A percentile compares a stretch with the other conserved stretches of the same genome.
Evolutionary conservation across 2,329 filamentous ascomycete genomes (phyloP).

Genomic region (Raffaelea ambrosiae): DNA sequence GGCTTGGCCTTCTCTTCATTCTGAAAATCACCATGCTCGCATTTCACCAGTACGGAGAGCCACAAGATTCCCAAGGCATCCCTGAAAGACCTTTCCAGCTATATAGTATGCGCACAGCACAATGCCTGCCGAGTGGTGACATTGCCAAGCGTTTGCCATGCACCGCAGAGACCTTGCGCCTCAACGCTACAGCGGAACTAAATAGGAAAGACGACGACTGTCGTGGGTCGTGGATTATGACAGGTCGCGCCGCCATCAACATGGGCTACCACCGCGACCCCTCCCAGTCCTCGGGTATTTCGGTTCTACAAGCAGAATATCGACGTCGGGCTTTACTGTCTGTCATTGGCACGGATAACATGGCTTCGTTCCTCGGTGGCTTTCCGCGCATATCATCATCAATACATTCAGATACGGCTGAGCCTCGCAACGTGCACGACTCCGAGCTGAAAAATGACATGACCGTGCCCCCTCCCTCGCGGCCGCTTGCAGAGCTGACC

Average conservation of each 20-base stretch:
- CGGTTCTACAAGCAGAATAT: neutral
- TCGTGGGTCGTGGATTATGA: constrained; percentile 2
- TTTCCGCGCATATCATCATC: constrained; percentile 1
- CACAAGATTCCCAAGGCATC: neutral
- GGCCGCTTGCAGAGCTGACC: neutral
- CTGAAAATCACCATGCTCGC: constrained; percentile 3
- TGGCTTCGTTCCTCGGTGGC: neutral
- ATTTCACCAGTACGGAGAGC: constrained; percentile 2
- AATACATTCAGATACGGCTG: neutral
- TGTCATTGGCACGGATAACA: neutral
- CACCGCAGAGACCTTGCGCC: constrained; percentile 1
- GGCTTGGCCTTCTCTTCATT: constrained; percentile 2
- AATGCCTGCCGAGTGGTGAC: constrained; percentile 4
- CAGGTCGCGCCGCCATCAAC: constrained; percentile 1
- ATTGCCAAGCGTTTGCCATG: constrained; percentile 2
- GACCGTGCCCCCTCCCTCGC: neutral
- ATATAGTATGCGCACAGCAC: constrained; percentile 1
- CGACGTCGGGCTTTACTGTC: constrained; percentile 1
- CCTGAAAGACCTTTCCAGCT: neutral
- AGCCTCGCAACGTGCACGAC: constrained; percentile 2
- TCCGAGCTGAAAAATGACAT: neutral
- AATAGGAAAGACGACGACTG: constrained; percentile 3
- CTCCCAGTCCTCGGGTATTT: neutral
- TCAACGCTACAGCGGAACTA: constrained; percentile 5
- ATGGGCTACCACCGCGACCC: constrained; percentile 6